phyloP scores from a whole-genome alignment of 495 filamentous ascomycete species.

The Tuber calosporum region DNA sequence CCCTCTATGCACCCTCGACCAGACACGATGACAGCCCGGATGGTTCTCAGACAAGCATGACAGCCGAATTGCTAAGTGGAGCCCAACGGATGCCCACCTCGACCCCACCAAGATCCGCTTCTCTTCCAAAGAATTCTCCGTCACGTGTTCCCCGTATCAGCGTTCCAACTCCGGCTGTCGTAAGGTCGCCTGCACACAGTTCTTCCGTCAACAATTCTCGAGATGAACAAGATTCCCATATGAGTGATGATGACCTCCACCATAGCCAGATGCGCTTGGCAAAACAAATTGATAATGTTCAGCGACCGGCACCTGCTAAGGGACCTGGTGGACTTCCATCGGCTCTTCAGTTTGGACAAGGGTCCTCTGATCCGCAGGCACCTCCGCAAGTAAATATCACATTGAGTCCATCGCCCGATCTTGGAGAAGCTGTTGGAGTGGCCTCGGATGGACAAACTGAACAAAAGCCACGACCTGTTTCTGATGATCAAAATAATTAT shows the following conservation, averaged over 20 bases:
- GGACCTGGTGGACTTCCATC: constrained; percentile 9
- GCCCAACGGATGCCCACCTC: constrained; percentile 61
- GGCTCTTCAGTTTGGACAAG: constrained; percentile 11
- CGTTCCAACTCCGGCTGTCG: constrained; percentile 22
- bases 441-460: constrained; percentile 7
- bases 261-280: constrained; percentile 11
- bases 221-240: background rate
- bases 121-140: constrained; percentile 17
- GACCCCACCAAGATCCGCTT: constrained; percentile 44
- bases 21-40: constrained; percentile 46
- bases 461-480: constrained; percentile 34
- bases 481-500: constrained; percentile 55
- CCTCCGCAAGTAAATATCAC: constrained; percentile 31
- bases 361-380: constrained; percentile 1
- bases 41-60: constrained; percentile 46
- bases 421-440: background rate
- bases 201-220: constrained; percentile 32
- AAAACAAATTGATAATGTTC: background rate
- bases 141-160: constrained; percentile 37
- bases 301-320: constrained; percentile 18
- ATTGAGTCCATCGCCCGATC: constrained; percentile 18
- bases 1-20: constrained; percentile 44
- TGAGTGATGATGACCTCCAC: background rate
- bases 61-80: constrained; percentile 55
- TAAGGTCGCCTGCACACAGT: constrained; percentile 20